Conservation (phyloP, 139 green algal genomes). For the Coelastrella sp. region DNA sequence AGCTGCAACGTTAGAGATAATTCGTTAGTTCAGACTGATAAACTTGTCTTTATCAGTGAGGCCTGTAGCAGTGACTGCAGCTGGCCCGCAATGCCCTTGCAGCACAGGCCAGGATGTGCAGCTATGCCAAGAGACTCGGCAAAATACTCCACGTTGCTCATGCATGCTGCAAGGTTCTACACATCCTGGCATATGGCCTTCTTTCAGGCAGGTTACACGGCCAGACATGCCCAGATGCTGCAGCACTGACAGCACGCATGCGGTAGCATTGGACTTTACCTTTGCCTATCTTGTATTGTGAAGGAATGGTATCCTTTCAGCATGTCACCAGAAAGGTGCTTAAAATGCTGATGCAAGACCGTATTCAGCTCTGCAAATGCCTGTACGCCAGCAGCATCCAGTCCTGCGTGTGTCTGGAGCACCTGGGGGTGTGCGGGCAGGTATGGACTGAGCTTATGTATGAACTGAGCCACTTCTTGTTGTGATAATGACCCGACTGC, state of each 20-base stretch:
- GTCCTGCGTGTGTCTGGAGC: neutral
- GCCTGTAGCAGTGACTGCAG: too few relatives aligned
- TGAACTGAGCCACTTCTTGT: neutral
- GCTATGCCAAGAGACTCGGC: too few relatives aligned
- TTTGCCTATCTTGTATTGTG: neutral
- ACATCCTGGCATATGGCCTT: too few relatives aligned
- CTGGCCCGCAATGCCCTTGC: too few relatives aligned
- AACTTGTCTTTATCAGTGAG: too few relatives aligned
- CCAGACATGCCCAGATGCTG: neutral
- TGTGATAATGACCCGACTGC: neutral
- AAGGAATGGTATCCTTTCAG: slow-evolving; percentile 22
- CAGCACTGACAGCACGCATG: neutral
- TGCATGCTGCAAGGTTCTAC: too few relatives aligned
- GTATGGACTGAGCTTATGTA: slow-evolving; percentile 3
- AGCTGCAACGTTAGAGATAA: too few relatives aligned
- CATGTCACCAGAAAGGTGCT: neutral
- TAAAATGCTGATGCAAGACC: neutral
- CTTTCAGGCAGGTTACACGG: too few relatives aligned
- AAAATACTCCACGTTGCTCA: too few relatives aligned
- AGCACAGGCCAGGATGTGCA: too few relatives aligned
- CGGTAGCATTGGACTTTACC: neutral
- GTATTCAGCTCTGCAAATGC: slow-evolving; percentile 31
- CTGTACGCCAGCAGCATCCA: slow-evolving; percentile 3
- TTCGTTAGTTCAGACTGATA: too few relatives aligned
- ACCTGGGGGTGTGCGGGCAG: neutral